Base-by-base conservation (phyloP, 2,329 filamentous ascomycete species). In the Didymella lethalis region DNA sequence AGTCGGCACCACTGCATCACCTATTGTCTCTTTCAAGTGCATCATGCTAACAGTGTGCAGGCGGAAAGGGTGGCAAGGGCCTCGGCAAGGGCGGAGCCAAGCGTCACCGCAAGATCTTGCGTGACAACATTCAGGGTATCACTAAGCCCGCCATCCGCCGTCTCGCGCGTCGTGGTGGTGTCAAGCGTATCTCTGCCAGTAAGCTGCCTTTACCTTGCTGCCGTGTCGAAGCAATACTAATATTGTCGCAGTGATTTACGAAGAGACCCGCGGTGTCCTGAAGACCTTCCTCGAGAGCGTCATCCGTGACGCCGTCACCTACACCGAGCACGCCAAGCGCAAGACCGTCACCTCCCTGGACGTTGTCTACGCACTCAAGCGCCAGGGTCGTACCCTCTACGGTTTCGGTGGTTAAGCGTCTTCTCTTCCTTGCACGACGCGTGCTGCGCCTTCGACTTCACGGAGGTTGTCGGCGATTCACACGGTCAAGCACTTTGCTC, bases 401-500 rank as follows among this genome's bases (percentile, higher is more conserved):
- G 90, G 91, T 84, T 93, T 93, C 86, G 91, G 91, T 86, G 91
- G 90, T 86, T 94, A 91, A 88, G 66, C 73, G 66, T 51, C 59
- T 63, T 63, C 44, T 45, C 54, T 68, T 64, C 68, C 63, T 16
- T 64, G 59, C 45, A 49, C 40, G 56, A 58, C 56, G 56, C 56
- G 56, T 58, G 56, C 56, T 58, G 56, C 56, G 56, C 56, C 50
- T 54, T 49, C 45, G 20, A 49, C 49, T 46, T 54, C 11, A 16
- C 45, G 49, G 85, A 88, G 69, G 86, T 88, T 36, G 85, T 88
- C 44, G 57, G 54, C 59, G 59, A 60, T 47, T 60, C 59, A 54
- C 52, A 63, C 57, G 63, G 57, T 67, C 64, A 62, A 45, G 61
- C 66, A 63, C 60, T 61, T 57, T 65, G 63, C 67, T 71, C 62